A percentile compares a stretch with the other conserved stretches of the same genome.
phyloP scores from a whole-genome alignment of 768 basidiomycete genomes.

The Scleroderma citrinum region DNA sequence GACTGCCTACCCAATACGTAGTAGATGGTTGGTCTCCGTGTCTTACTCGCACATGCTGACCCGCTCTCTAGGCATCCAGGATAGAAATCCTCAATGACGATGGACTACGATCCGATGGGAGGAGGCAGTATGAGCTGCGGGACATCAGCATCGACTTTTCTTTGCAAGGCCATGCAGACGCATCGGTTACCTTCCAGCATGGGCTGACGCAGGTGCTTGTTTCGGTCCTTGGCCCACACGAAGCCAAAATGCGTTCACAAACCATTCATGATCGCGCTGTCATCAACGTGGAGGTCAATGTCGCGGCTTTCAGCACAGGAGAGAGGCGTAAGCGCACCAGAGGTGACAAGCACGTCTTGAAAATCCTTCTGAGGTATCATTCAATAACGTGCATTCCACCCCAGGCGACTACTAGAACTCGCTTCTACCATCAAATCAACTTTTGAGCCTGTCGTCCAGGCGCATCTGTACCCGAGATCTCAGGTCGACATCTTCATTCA shows the following conservation, averaged over 20 bases:
- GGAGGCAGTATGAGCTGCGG: constrained; percentile 88
- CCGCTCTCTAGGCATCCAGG: constrained; percentile 37
- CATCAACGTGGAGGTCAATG: constrained; percentile 83
- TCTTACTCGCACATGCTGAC: neutral
- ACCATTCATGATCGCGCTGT: constrained; percentile 83
- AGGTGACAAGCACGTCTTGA: constrained; percentile 75
- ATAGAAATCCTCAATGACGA: constrained; percentile 80
- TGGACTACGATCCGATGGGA: constrained; percentile 86
- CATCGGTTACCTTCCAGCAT: constrained; percentile 77
- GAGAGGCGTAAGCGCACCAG: constrained; percentile 70
- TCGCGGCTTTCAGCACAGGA: constrained; percentile 83
- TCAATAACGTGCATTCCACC: constrained; percentile 1
- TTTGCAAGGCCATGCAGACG: constrained; percentile 74
- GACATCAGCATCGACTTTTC: constrained; percentile 74
- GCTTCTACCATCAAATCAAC: constrained; percentile 86
- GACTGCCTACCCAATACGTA: no score
- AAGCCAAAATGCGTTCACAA: constrained; percentile 75
- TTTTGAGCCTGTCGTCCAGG: constrained; percentile 93
- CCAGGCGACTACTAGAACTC: constrained; percentile 82
- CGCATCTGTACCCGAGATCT: constrained; percentile 85
- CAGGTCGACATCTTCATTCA: constrained; percentile 94
- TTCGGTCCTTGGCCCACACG: constrained; percentile 88
- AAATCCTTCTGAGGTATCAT: no score
- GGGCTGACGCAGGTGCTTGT: constrained; percentile 87
- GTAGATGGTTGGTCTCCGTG: constrained; percentile 1